These are phyloP conservation scores for Trichophyton benhamiae DNA, from an alignment of 2,329 filamentous ascomycete genomes.

Conservation along the genomic window DNA sequence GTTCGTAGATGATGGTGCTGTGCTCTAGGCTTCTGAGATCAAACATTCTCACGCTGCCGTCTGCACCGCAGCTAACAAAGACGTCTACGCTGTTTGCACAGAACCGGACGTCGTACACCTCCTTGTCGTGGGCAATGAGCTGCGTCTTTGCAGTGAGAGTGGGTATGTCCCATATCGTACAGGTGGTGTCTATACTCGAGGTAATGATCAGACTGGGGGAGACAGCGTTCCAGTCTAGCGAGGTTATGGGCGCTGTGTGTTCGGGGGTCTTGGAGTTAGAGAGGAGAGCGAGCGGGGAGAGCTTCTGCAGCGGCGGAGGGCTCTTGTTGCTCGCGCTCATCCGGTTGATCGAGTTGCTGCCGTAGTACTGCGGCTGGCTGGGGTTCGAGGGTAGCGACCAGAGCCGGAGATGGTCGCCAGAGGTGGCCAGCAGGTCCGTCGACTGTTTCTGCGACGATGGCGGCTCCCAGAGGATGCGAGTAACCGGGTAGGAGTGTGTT, in stretches of 20 bases:
- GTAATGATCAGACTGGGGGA: slow-evolving; percentile 97
- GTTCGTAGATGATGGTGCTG: slow-evolving; percentile 98
- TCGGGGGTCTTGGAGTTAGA: slow-evolving; percentile 98
- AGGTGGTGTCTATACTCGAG: slow-evolving; percentile 96
- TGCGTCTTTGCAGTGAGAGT: slow-evolving; percentile 96
- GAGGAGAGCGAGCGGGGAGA: slow-evolving; percentile 81
- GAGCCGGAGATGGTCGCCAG: slow-evolving; percentile 80
- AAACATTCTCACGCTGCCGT: slow-evolving; percentile 98
- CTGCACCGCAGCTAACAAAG: slow-evolving; percentile 93
- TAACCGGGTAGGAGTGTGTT: slow-evolving; percentile 95
- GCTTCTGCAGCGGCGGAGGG: slow-evolving; percentile 53
- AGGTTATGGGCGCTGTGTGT: slow-evolving; percentile 91
- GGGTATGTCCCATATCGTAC: slow-evolving; percentile 98
- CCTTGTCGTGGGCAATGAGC: slow-evolving; percentile 95
- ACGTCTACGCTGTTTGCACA: slow-evolving; percentile 98
- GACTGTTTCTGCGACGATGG: slow-evolving; percentile 90
- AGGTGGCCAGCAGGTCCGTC: slow-evolving; percentile 87
- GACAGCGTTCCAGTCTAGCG: slow-evolving; percentile 94
- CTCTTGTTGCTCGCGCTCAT: slow-evolving; percentile 44
- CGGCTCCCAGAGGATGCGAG: slow-evolving; percentile 87
- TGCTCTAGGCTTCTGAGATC: slow-evolving; percentile 92
- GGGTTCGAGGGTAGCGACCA: slow-evolving; percentile 67
- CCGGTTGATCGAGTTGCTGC: slow-evolving; percentile 56
- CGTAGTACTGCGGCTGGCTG: slow-evolving; percentile 43
- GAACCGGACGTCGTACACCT: slow-evolving; percentile 96